Evolutionary conservation across 441 rosid species (phyloP).

Genomic region (Manihot esculenta): DNA sequence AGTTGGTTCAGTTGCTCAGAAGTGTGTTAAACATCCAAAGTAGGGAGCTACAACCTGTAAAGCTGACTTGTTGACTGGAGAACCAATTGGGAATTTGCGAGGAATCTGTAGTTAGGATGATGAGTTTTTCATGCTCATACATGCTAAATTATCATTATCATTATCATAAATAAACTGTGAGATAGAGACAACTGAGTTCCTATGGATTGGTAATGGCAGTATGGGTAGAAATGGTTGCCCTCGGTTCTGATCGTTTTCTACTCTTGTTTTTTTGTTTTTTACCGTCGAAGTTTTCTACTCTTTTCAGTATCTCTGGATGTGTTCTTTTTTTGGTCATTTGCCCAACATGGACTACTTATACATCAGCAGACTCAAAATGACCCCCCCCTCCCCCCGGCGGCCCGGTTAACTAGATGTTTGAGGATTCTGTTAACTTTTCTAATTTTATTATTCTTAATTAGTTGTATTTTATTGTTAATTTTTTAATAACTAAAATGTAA

Average conservation of each 20-base stretch:
- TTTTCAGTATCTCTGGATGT: too few species aligned
- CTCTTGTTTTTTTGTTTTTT: too few species aligned
- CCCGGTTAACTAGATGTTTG: too few species aligned
- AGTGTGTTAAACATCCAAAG: constrained; percentile 5
- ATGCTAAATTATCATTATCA: constrained; percentile 29
- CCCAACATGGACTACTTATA: too few species aligned
- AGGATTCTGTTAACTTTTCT: too few species aligned
- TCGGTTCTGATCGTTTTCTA: background rate
- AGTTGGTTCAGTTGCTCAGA: constrained; percentile 19
- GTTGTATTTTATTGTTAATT: too few species aligned
- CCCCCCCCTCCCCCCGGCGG: too few species aligned
- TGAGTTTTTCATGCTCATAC: constrained; percentile 32
- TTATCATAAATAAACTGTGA: constrained; percentile 34
- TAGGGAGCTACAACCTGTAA: constrained; percentile 37
- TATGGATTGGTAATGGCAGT: constrained; percentile 23
- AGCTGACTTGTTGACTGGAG: constrained; percentile 42
- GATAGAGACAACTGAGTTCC: constrained; percentile 30
- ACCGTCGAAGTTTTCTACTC: too few species aligned
- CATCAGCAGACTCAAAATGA: too few species aligned
- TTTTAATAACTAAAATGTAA: too few species aligned
- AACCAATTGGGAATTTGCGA: constrained; percentile 27
- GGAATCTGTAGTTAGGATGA: constrained; percentile 38
- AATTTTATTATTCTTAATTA: too few species aligned
- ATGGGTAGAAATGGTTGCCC: constrained; percentile 13
- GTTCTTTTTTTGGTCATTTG: too few species aligned